phyloP scores from a whole-genome alignment of 2,329 filamentous ascomycete species.

The Diaporthe sp. region DNA sequence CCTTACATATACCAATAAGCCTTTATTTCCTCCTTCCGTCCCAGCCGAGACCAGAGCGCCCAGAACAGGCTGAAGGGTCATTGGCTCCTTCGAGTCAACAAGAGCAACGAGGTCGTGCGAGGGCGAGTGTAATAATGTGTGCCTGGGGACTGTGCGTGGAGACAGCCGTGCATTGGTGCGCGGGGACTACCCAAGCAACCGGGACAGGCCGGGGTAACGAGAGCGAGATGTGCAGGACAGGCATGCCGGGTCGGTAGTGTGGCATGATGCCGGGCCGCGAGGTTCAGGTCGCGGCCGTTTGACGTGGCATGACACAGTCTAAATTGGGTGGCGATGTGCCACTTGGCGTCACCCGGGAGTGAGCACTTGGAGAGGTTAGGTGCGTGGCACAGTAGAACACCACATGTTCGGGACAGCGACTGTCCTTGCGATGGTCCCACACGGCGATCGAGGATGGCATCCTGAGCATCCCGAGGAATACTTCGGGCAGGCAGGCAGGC shows the following conservation, averaged over 20 bases:
- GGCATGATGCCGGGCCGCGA: conserved; percentile 22
- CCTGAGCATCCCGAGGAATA: conserved; percentile 2
- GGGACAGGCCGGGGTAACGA: conserved; percentile 24
- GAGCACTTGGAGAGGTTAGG: background rate
- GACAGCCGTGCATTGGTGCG: conserved; percentile 17
- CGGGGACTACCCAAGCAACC: conserved; percentile 24
- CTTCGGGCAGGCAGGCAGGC: too few relatives aligned
- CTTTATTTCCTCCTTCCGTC: conserved; percentile 3
- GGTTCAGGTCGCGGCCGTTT: conserved; percentile 23
- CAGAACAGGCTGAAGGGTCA: background rate
- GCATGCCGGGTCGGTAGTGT: background rate
- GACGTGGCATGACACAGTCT: conserved; percentile 24
- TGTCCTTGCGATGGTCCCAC: background rate
- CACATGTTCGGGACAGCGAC: background rate
- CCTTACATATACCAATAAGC: background rate
- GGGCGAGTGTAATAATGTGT: background rate
- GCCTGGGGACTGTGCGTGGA: background rate
- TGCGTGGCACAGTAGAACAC: background rate
- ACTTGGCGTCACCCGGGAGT: background rate
- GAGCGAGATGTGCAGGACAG: background rate
- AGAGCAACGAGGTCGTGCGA: conserved; percentile 18
- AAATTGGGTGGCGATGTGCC: conserved; percentile 10
- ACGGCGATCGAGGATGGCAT: background rate
- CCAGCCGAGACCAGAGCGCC: conserved; percentile 1
- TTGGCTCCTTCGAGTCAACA: conserved; percentile 7